A percentile compares a stretch with the other conserved stretches of the same genome.
These are phyloP conservation scores for Coemansia sp. DNA, from an alignment of 192 early-diverging fungal genomes.

Conservation along the genomic window DNA sequence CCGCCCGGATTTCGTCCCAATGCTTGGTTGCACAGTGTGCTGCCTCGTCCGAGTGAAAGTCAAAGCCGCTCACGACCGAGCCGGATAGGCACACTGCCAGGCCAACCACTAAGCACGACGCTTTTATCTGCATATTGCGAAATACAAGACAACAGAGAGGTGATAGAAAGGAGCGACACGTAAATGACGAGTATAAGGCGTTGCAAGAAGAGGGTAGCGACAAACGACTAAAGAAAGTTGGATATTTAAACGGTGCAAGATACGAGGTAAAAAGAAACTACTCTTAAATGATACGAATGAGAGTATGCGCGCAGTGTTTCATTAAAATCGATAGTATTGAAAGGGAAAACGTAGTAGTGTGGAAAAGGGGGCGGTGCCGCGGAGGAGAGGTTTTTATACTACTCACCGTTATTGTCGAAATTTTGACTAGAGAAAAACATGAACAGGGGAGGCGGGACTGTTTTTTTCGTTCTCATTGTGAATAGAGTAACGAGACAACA, in stretches of 20 bases:
- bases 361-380: neutral
- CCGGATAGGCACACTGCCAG: neutral
- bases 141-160: too few relatives aligned
- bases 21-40: slow-evolving; percentile 27
- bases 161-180: too few relatives aligned
- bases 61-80: slow-evolving; percentile 6
- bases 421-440: neutral
- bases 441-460: neutral
- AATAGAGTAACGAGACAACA: neutral
- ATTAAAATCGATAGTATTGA: neutral
- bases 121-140: neutral
- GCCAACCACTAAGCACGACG: neutral
- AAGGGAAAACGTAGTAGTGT: neutral
- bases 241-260: neutral
- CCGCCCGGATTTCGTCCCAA: slow-evolving; percentile 31
- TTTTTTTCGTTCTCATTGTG: neutral
- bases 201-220: too few relatives aligned
- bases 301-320: neutral
- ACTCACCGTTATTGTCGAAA: neutral
- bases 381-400: neutral
- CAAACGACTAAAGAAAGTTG: neutral
- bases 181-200: too few relatives aligned
- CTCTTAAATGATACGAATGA: neutral
- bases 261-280: neutral
- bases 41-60: slow-evolving; percentile 39